Percentiles rank a stretch among this genome's conserved stretches.
These are phyloP conservation scores for Eudorina sp. DNA, from an alignment of 139 green algal genomes.

Conservation along the genomic window DNA sequence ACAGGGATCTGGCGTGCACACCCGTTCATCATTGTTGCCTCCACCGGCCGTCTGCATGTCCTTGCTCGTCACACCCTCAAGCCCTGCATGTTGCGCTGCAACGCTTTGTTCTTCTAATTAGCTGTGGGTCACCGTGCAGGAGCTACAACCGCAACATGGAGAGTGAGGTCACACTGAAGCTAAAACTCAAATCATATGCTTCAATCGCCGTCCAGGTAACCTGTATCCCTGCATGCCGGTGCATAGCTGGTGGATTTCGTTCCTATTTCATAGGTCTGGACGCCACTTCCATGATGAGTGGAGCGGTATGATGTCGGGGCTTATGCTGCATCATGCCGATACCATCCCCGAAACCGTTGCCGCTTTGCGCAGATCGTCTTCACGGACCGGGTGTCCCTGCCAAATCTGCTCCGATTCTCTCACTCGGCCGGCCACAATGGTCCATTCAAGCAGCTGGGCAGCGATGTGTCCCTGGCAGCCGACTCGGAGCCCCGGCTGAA, in stretches of 20 bases:
- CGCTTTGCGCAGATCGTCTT: background rate
- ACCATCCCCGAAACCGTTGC: too few species aligned
- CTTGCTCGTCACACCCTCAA: too few species aligned
- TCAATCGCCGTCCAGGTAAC: constrained; percentile 61
- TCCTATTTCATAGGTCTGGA: too few species aligned
- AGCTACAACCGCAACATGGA: constrained; percentile 49
- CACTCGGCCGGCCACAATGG: background rate
- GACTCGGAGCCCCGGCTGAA: background rate
- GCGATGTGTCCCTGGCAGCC: background rate
- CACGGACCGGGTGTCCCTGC: background rate
- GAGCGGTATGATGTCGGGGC: background rate
- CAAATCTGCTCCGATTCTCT: background rate
- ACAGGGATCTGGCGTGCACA: too few species aligned
- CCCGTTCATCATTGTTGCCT: too few species aligned
- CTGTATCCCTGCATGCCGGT: too few species aligned
- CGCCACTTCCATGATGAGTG: too few species aligned
- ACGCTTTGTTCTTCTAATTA: too few species aligned
- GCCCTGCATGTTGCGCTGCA: too few species aligned
- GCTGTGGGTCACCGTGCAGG: background rate
- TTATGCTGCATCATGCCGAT: background rate
- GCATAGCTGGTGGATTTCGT: too few species aligned
- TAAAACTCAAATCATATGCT: constrained; percentile 20
- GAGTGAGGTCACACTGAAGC: constrained; percentile 53
- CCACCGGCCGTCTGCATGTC: too few species aligned
- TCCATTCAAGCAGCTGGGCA: constrained; percentile 1